Conservation (phyloP, 139 green algal species). For the Astrephomene gubernaculifera region DNA sequence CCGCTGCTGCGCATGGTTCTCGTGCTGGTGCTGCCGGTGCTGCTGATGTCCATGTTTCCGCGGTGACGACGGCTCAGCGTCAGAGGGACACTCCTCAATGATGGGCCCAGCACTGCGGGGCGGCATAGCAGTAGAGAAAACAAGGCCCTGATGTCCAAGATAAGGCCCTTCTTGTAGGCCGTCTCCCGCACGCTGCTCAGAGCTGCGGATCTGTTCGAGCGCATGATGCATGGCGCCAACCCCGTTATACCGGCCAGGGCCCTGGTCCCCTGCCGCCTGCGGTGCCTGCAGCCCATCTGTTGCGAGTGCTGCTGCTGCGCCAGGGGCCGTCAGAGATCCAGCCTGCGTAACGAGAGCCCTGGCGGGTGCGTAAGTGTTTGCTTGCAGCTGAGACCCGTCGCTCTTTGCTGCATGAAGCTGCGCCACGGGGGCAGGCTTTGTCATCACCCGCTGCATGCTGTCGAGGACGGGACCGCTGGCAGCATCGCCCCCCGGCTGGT, state of each 20-base stretch:
- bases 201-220: no score
- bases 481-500: neutral
- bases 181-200: neutral
- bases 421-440: neutral
- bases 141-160: neutral
- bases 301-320: neutral
- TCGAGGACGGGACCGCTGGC: conserved; percentile 4
- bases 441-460: neutral
- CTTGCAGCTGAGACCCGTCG: neutral
- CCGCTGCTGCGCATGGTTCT: neutral
- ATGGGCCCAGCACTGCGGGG: neutral
- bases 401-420: conserved; percentile 7
- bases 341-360: neutral
- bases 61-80: neutral
- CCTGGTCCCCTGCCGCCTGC: neutral
- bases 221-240: no score
- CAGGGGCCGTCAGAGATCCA: neutral
- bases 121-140: neutral
- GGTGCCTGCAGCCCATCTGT: neutral
- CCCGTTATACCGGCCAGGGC: neutral
- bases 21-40: neutral
- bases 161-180: neutral
- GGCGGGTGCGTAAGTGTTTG: neutral
- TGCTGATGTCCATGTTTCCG: neutral
- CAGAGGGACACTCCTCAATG: conserved; percentile 23